Conservation (phyloP, 2,329 filamentous ascomycete species). For the Clonostachys chloroleuca region DNA sequence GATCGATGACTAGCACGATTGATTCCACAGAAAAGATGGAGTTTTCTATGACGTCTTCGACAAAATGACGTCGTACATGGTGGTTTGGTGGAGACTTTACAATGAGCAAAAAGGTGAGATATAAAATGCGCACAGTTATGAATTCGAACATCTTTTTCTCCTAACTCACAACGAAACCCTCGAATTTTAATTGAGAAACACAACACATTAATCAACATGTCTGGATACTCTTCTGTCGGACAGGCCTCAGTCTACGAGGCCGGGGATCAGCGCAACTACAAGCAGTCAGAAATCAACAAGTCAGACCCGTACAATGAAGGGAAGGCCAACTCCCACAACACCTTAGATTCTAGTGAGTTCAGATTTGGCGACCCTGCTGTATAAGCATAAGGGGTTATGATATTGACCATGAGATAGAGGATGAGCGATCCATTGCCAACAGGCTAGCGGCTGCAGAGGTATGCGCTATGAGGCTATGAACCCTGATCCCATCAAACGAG, state of each 20-base stretch:
- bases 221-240: slow-evolving; percentile 61
- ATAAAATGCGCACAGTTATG: too few species aligned
- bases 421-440: slow-evolving; percentile 68
- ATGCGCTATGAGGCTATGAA: slow-evolving; percentile 12
- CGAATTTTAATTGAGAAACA: too few species aligned
- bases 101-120: too few species aligned
- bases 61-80: too few species aligned
- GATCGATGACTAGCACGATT: too few species aligned
- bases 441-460: slow-evolving; percentile 60
- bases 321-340: slow-evolving; percentile 61
- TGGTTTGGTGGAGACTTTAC: too few species aligned
- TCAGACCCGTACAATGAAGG: slow-evolving; percentile 74
- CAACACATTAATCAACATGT: slow-evolving; percentile 13
- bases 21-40: too few species aligned
- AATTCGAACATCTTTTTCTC: too few species aligned
- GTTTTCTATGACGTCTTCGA: too few species aligned
- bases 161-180: too few species aligned
- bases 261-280: slow-evolving; percentile 68
- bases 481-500: slow-evolving; percentile 45
- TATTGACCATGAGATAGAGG: slow-evolving; percentile 43
- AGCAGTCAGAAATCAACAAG: slow-evolving; percentile 43
- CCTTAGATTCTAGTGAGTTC: slow-evolving; percentile 66
- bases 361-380: too few species aligned
- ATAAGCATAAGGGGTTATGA: background rate
- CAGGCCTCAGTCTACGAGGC: slow-evolving; percentile 64